Percentiles rank a stretch among this genome's conserved stretches.
phyloP scores from a whole-genome alignment of 2,329 filamentous ascomycete genomes.

The Cercospora sp. region DNA sequence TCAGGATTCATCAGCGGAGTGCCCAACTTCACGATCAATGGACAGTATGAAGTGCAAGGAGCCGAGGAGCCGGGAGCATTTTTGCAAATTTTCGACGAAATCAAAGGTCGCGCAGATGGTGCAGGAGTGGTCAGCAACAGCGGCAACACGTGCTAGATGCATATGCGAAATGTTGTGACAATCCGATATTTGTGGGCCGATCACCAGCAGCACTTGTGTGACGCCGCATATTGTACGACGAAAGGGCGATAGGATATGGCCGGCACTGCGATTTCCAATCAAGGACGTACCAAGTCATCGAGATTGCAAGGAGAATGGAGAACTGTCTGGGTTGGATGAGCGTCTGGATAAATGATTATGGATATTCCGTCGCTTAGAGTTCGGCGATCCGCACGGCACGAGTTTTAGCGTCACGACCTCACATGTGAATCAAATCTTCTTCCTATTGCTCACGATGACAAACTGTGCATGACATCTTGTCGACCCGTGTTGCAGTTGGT shows the following conservation, averaged over 20 bases:
- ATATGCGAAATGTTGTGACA: neutral
- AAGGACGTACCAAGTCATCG: neutral
- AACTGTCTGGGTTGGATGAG: neutral
- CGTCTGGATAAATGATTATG: conserved; percentile 1
- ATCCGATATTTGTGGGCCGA: neutral
- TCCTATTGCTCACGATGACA: neutral
- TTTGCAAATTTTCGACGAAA: conserved; percentile 62
- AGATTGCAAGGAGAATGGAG: neutral
- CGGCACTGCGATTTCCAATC: conserved; percentile 7
- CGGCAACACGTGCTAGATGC: conserved; percentile 23
- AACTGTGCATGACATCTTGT: conserved; percentile 3
- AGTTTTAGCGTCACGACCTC: conserved; percentile 6
- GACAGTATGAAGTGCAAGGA: conserved; percentile 64
- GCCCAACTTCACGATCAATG: conserved; percentile 73
- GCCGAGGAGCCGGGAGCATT: conserved; percentile 71
- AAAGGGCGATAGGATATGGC: neutral
- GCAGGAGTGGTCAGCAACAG: conserved; percentile 15
- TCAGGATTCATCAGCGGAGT: conserved; percentile 63
- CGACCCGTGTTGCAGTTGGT: neutral
- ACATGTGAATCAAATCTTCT: conserved; percentile 11
- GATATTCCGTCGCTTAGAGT: conserved; percentile 8
- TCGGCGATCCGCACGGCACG: conserved; percentile 11
- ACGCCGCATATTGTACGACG: neutral
- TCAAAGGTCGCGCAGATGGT: conserved; percentile 46
- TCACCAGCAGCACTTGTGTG: neutral